Evolutionary conservation across 176 grass and related monocot species (phyloP).

Genomic region (Themeda triandra): DNA sequence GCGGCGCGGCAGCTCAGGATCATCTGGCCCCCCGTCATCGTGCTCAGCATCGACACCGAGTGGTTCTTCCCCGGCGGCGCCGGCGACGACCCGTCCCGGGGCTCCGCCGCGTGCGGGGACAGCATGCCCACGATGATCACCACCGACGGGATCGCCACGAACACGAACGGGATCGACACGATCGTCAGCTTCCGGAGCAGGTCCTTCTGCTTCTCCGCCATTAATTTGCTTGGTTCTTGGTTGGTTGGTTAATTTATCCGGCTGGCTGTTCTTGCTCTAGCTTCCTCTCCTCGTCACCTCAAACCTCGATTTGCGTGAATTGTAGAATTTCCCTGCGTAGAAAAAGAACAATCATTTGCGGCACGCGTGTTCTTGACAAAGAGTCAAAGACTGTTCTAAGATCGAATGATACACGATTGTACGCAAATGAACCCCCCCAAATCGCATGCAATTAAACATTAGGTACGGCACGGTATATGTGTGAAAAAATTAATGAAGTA

Average conservation of each 20-base stretch:
- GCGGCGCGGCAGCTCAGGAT: conserved; percentile 54
- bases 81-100: background rate
- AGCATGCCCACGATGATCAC: conserved; percentile 43
- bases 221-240: background rate
- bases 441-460: too few relatives aligned
- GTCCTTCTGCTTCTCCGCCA: conserved; percentile 35
- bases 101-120: conserved; percentile 38
- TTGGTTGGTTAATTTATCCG: background rate
- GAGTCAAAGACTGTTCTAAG: background rate
- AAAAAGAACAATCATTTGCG: background rate
- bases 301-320: background rate
- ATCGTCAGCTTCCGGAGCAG: conserved; percentile 43
- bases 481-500: fast-evolving
- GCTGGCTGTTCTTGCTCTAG: background rate
- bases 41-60: conserved; percentile 56
- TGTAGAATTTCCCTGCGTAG: background rate
- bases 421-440: too few relatives aligned
- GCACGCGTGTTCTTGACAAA: background rate
- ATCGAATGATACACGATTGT: too few relatives aligned
- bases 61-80: conserved; percentile 25
- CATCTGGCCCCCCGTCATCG: conserved; percentile 59
- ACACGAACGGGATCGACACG: conserved; percentile 60
- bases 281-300: background rate
- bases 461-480: too few relatives aligned
- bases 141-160: conserved; percentile 42